Percentiles rank a stretch among this genome's conserved stretches.
Conservation (phyloP, 1,284 basidiomycete species). For the Puccinia triticina region DNA sequence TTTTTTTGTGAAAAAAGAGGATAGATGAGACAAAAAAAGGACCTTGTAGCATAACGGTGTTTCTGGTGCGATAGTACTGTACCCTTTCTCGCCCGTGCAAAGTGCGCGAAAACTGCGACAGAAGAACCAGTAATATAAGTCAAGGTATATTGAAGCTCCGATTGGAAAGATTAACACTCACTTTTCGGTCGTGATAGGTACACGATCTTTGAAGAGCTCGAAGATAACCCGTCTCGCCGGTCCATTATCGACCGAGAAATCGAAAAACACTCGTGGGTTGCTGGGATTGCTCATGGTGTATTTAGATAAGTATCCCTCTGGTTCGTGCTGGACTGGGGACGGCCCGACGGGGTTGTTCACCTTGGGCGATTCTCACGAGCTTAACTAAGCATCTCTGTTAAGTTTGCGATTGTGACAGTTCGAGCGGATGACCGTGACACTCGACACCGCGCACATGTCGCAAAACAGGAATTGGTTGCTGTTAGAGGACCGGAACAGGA, state of each 20-base stretch:
- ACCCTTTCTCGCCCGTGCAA: conserved; percentile 45
- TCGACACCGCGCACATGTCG: too few species aligned
- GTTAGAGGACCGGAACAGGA: too few species aligned
- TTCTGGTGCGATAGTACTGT: conserved; percentile 28
- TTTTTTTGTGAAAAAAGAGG: background rate
- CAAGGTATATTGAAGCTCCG: background rate
- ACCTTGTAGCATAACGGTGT: conserved; percentile 45
- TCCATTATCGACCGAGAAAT: conserved; percentile 33
- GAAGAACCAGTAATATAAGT: too few species aligned
- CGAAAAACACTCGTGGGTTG: conserved; percentile 48
- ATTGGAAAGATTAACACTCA: background rate
- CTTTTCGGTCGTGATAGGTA: conserved; percentile 42
- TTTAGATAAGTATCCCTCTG: too few species aligned
- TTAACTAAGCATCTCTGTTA: too few species aligned
- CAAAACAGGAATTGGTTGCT: too few species aligned
- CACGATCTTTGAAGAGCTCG: conserved; percentile 46
- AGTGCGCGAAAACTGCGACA: conserved; percentile 25
- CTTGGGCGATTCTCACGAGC: too few species aligned
- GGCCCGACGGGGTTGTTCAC: too few species aligned
- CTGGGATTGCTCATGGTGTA: conserved; percentile 9
- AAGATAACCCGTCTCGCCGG: conserved; percentile 38
- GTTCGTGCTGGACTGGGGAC: too few species aligned
- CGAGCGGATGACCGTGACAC: too few species aligned
- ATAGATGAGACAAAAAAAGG: background rate
- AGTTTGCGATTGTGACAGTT: too few species aligned